A percentile compares a stretch with the other conserved stretches of the same genome.
phyloP scores from a whole-genome alignment of 139 green algal genomes.

The Chlamydomonas urium region DNA sequence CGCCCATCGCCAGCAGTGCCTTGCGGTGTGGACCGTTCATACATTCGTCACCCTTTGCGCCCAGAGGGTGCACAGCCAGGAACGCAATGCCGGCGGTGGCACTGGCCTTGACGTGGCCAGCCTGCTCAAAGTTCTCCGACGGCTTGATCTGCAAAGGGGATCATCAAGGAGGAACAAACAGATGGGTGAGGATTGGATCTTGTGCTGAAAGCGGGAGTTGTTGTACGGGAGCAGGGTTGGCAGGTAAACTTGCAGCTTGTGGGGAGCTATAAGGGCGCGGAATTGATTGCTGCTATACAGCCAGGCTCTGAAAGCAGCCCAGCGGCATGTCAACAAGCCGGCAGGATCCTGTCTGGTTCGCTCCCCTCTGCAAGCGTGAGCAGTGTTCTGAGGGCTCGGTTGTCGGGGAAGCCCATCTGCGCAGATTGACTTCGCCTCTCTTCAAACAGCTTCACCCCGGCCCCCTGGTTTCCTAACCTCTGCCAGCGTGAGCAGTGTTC shows the following conservation, averaged over 20 bases:
- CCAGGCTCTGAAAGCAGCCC: too few relatives aligned
- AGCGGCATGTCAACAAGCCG: too few relatives aligned
- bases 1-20: constrained; percentile 42
- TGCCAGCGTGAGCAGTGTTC: constrained; percentile 45
- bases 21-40: constrained; percentile 48
- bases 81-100: constrained; percentile 67
- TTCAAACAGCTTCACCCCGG: too few relatives aligned
- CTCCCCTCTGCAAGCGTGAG: constrained; percentile 48
- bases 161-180: constrained; percentile 8
- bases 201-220: too few relatives aligned
- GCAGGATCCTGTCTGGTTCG: too few relatives aligned
- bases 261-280: too few relatives aligned
- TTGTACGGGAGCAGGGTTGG: too few relatives aligned
- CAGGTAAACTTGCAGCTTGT: too few relatives aligned
- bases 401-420: constrained; percentile 43
- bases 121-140: constrained; percentile 36
- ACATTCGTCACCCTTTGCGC: constrained; percentile 46
- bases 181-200: too few relatives aligned
- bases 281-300: too few relatives aligned
- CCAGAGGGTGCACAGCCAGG: constrained; percentile 65
- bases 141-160: constrained; percentile 23
- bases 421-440: too few relatives aligned
- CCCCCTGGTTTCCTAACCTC: constrained; percentile 19
- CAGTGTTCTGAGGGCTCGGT: constrained; percentile 37
- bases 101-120: constrained; percentile 54